Evolutionary conservation across 73 alveolate genomes (phyloP), one percentile per base, ranked within the genome.

Genomic region (Blepharisma japonicum): DNA sequence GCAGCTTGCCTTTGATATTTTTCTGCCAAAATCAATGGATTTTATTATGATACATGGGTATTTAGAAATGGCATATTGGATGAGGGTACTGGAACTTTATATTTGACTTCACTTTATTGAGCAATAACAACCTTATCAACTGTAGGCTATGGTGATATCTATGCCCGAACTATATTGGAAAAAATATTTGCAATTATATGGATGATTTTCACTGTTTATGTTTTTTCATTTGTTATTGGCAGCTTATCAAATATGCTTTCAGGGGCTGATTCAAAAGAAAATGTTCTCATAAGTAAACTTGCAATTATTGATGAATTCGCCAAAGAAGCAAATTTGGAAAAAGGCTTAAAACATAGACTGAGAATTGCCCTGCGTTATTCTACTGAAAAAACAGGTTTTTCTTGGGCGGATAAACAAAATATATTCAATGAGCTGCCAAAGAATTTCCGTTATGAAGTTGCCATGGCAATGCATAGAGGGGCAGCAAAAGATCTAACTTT

Each of bases 91-190:
- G 67, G 42, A 55, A 80, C 77, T 39, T 11, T 47, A 47, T 89
- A 86, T 56, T 25, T 92, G 14, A 50, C 38, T 83, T 55, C 95
- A 6, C 54, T 88, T 18, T 89, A 93, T 72, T 93, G 95, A 94
- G 87, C 98, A n/a, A 72, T 85, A 6, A 81, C 91, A 77, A 89
- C 96, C 6, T 80, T 93, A 72, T 87, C 86, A 23, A 93, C 98
- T 5, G 96, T 91, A 0, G 98, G 98, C 11, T 93, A 93, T 86
- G 98, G 98, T 7, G 98, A 93, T 81, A 78, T 93, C 5, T 86
- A 91, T n/a, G 94, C 94, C 1, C 82, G 56, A 23, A 88, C 91
- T 45, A 49, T 71, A n/a, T 11, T 78, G 23, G 98, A 93, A 78
- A 86, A 77, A 56, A 21, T 86, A 1, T 55, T 93, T 48, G 80